Percentiles rank a stretch among this genome's conserved stretches.
phyloP scores from a whole-genome alignment of 352 stramenopile genomes.

The Pythium brassicae region DNA sequence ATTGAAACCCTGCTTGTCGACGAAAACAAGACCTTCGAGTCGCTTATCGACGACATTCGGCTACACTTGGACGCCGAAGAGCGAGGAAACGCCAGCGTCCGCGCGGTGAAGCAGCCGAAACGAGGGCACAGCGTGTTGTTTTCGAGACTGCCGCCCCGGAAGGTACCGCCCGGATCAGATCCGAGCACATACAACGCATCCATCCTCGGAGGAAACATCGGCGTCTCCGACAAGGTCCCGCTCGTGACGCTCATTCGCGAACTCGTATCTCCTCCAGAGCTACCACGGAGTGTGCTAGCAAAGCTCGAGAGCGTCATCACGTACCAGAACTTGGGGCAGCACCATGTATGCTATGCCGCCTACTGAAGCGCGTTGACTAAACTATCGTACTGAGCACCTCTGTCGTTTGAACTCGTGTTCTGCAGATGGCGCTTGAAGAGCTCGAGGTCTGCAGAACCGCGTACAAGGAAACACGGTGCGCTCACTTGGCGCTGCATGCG shows the following conservation, averaged over 20 bases:
- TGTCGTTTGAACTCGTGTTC: no score
- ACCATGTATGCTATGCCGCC: slow-evolving; percentile 36
- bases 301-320: slow-evolving; percentile 52
- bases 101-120: slow-evolving; percentile 12
- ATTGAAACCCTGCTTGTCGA: slow-evolving; percentile 5
- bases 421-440: slow-evolving; percentile 53
- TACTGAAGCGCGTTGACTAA: not conserved
- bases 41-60: slow-evolving; percentile 27
- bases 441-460: slow-evolving; percentile 37
- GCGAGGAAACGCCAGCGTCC: slow-evolving; percentile 1
- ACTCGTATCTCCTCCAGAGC: slow-evolving; percentile 35
- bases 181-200: not conserved
- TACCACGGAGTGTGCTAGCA: slow-evolving; percentile 35
- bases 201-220: not conserved
- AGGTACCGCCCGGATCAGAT: slow-evolving; percentile 3
- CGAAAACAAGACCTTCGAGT: slow-evolving; percentile 14
- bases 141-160: slow-evolving; percentile 28
- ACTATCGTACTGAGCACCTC: not conserved
- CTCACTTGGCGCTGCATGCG: not conserved
- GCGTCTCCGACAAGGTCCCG: slow-evolving; percentile 20
- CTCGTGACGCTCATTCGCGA: slow-evolving; percentile 59
- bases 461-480: slow-evolving; percentile 33
- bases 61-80: slow-evolving; percentile 20
- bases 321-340: slow-evolving; percentile 63
- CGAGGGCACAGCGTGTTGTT: slow-evolving; percentile 30